Conservation (phyloP, 768 basidiomycete genomes). For the Hysterangium stoloniferum region DNA sequence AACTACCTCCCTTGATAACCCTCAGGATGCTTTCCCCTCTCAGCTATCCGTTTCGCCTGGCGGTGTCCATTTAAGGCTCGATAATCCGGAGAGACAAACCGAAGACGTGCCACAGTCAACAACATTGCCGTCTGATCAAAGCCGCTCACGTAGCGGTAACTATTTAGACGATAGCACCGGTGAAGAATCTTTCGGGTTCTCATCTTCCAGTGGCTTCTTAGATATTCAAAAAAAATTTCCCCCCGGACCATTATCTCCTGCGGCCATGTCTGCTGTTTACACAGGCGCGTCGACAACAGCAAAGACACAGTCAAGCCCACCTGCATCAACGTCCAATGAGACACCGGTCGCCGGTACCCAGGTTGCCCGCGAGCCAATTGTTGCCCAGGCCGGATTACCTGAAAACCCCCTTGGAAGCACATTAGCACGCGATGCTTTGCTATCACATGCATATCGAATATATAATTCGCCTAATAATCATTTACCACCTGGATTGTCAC, state of each 20-base stretch:
- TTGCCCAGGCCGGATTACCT: background rate
- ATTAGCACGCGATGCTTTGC: constrained; percentile 26
- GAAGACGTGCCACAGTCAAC: background rate
- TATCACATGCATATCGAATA: constrained; percentile 27
- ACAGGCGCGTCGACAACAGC: background rate
- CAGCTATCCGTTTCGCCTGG: background rate
- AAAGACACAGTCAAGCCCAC: background rate
- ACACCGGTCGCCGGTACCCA: background rate
- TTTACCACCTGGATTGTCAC: constrained; percentile 12
- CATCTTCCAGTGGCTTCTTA: background rate
- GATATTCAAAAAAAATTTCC: background rate
- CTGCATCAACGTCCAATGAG: background rate
- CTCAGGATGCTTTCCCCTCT: background rate
- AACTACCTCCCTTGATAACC: background rate
- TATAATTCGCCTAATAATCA: constrained; percentile 18
- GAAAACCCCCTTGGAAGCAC: constrained; percentile 18
- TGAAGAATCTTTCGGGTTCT: background rate
- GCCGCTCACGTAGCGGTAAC: too few relatives aligned
- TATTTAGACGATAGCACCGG: too few relatives aligned
- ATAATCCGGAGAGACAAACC: background rate
- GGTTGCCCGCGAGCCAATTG: background rate
- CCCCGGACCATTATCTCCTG: background rate
- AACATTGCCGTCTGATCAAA: background rate
- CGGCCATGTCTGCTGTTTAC: background rate
- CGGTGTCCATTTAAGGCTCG: background rate